Evolutionary conservation across 129 eudicot genomes (phyloP).

Genomic region (Mikania micrantha): DNA sequence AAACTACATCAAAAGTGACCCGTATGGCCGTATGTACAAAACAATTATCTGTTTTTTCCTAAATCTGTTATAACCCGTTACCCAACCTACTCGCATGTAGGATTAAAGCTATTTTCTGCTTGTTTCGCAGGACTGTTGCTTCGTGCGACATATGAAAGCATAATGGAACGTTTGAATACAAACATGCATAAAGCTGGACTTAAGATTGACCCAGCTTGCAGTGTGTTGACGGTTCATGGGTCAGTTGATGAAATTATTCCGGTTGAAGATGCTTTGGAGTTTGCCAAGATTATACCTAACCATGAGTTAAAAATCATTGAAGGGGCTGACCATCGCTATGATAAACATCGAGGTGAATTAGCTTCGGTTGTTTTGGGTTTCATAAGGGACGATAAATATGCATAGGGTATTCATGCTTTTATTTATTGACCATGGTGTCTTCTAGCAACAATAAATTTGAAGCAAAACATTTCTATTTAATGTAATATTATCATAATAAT

Average conservation of each 20-base stretch:
- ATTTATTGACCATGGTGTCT: not conserved
- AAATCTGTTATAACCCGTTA: not conserved
- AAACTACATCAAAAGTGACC: too few species aligned
- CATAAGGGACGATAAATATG: not conserved
- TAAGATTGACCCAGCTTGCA: not conserved
- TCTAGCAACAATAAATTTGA: not conserved
- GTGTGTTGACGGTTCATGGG: not conserved
- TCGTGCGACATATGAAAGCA: not conserved
- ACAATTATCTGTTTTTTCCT: too few species aligned
- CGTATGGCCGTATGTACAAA: too few species aligned
- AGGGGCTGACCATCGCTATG: conserved; percentile 1
- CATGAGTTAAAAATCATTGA: not conserved
- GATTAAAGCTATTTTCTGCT: not conserved
- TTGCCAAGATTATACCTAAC: conserved; percentile 3
- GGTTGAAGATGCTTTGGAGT: not conserved
- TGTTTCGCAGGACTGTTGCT: not conserved
- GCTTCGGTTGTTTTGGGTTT: not conserved
- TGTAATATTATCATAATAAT: too few species aligned
- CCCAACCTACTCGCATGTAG: not conserved
- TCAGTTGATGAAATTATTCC: not conserved
- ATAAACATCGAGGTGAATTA: not conserved
- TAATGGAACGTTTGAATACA: not conserved
- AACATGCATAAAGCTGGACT: conserved; percentile 11
- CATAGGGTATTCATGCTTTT: not conserved
- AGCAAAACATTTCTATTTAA: not conserved